Conservation (phyloP, 2,329 filamentous ascomycete species). For the Fusarium torreyae region DNA sequence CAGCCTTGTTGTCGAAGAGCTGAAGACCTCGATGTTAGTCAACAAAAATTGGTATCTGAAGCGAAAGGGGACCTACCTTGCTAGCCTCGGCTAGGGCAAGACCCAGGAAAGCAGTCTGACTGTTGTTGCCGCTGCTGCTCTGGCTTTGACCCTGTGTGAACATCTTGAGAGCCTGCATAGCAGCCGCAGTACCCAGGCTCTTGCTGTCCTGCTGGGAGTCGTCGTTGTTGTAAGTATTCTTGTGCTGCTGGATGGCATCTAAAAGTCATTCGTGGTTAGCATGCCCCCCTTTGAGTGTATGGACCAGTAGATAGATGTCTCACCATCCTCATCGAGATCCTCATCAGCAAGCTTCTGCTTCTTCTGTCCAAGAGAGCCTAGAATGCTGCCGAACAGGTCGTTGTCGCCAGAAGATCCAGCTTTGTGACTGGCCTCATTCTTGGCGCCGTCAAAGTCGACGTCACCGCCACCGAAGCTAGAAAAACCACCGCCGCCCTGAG, state of each 20-base stretch:
- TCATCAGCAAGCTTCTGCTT: conserved; percentile 64
- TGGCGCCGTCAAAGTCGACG: conserved; percentile 64
- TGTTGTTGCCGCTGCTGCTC: conserved; percentile 60
- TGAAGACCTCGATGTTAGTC: conserved; percentile 49
- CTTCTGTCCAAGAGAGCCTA: conserved; percentile 65
- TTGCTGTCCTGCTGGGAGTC: conserved; percentile 63
- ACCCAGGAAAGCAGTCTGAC: conserved; percentile 85
- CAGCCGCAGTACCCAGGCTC: conserved; percentile 79
- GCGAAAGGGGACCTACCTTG: conserved; percentile 67
- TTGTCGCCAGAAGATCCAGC: conserved; percentile 63
- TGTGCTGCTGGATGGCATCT: conserved; percentile 82
- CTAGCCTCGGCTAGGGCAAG: conserved; percentile 91
- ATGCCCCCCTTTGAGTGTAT: background rate
- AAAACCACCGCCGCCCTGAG: conserved; percentile 56
- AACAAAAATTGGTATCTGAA: no score
- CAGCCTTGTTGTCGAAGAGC: conserved; percentile 73
- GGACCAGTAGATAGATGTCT: conserved; percentile 11
- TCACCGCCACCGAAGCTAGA: conserved; percentile 59
- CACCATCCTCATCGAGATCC: conserved; percentile 67
- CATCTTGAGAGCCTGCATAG: conserved; percentile 85
- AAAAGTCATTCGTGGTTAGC: background rate
- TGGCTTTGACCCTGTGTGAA: conserved; percentile 73
- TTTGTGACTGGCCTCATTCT: conserved; percentile 63
- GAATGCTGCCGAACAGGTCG: conserved; percentile 65
- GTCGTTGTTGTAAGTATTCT: conserved; percentile 76